Conservation (phyloP, 805 yeast species). For the Yamadazyma endophytica region DNA sequence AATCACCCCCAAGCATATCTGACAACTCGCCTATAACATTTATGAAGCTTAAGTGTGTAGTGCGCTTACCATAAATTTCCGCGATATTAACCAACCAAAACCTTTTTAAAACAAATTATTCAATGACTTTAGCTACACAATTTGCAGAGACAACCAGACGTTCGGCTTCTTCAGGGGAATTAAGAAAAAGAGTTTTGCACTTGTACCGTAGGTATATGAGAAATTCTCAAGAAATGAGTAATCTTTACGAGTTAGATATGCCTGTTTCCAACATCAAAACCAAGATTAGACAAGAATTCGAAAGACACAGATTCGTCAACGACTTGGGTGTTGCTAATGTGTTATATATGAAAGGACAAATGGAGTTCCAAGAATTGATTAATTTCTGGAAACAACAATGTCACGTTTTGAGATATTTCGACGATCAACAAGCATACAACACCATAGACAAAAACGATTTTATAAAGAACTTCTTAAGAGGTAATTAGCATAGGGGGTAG, state of each 20-base stretch:
- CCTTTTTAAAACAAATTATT: slow-evolving; percentile 2
- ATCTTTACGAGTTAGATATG: slow-evolving; percentile 68
- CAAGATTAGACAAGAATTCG: slow-evolving; percentile 84
- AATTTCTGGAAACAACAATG: slow-evolving; percentile 90
- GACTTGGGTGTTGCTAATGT: slow-evolving; percentile 65
- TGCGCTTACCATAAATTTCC: background rate
- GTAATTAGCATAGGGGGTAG: too few relatives aligned
- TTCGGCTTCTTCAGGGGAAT: slow-evolving; percentile 55
- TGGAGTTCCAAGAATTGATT: slow-evolving; percentile 85
- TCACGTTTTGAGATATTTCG: slow-evolving; percentile 79
- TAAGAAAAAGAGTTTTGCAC: slow-evolving; percentile 59
- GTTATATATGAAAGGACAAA: slow-evolving; percentile 75
- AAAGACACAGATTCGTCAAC: slow-evolving; percentile 71
- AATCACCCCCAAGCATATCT: background rate
- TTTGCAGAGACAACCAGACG: slow-evolving; percentile 79
- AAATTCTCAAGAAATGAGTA: slow-evolving; percentile 55
- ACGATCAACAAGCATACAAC: slow-evolving; percentile 55
- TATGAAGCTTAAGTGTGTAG: background rate
- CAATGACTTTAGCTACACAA: slow-evolving; percentile 69
- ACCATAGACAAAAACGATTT: slow-evolving; percentile 57
- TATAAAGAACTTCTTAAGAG: slow-evolving; percentile 70
- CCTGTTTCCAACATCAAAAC: slow-evolving; percentile 78
- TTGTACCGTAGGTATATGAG: slow-evolving; percentile 71
- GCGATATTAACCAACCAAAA: slow-evolving; percentile 20
- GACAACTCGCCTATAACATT: background rate